These are phyloP conservation scores for Rhodotorula glutinis DNA, from an alignment of 1,284 basidiomycete species.

Conservation along the genomic window DNA sequence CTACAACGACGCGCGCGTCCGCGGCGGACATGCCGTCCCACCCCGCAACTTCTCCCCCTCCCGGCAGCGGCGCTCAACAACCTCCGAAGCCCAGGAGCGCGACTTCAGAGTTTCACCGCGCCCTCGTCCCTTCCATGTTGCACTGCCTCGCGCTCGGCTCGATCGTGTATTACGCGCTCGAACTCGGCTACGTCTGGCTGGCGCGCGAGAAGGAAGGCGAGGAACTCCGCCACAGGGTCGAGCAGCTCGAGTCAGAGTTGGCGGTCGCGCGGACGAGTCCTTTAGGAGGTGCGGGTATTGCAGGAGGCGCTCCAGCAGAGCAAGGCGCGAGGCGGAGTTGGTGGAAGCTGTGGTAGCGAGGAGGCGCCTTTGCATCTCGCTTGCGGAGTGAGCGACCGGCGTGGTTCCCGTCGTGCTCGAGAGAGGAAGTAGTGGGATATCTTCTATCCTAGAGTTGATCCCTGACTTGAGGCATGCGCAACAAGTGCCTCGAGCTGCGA, in stretches of 20 bases:
- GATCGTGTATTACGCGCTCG: constrained; percentile 39
- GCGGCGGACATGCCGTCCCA: neutral
- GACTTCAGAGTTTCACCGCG: constrained; percentile 32
- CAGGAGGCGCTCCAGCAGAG: neutral
- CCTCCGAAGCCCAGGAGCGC: neutral
- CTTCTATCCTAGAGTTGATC: too few species aligned
- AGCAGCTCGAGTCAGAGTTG: constrained; percentile 11
- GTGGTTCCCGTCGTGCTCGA: too few species aligned
- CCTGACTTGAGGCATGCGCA: too few species aligned
- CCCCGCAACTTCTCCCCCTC: neutral
- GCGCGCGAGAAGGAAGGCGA: constrained; percentile 23
- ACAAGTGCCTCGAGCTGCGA: too few species aligned
- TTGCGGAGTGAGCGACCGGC: too few species aligned
- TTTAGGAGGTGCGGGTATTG: neutral
- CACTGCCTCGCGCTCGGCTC: constrained; percentile 35
- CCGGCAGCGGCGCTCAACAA: too few species aligned
- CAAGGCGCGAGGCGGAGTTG: neutral
- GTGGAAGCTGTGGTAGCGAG: constrained; percentile 31
- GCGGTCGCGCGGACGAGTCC: constrained; percentile 2
- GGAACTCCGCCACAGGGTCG: constrained; percentile 9
- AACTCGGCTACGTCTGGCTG: constrained; percentile 22
- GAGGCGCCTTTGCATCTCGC: too few species aligned
- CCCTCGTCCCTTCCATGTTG: constrained; percentile 36
- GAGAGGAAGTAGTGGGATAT: too few species aligned
- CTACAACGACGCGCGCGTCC: neutral